These are phyloP conservation scores for Aspergillus campestris DNA, from an alignment of 495 filamentous ascomycete genomes.

Conservation along the genomic window DNA sequence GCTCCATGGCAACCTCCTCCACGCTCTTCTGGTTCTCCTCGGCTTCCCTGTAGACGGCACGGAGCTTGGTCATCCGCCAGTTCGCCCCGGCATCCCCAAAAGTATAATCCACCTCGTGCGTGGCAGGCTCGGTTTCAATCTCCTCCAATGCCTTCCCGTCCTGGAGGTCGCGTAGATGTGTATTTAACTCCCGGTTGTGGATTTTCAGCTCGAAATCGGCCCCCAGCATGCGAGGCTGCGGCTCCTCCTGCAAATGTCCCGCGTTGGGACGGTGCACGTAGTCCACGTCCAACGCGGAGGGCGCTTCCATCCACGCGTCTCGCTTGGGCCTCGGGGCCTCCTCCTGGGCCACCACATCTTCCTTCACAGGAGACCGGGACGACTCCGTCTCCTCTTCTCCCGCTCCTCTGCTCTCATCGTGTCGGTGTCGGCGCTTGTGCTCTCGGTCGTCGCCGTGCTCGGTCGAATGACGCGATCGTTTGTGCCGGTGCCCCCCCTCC, in stretches of 20 bases:
- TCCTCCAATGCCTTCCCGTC: constrained; percentile 47
- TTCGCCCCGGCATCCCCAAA: constrained; percentile 86
- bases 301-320: constrained; percentile 93
- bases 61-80: constrained; percentile 95
- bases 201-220: constrained; percentile 68
- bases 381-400: constrained; percentile 7
- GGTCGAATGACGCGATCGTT: constrained; percentile 43
- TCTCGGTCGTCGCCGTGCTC: constrained; percentile 35
- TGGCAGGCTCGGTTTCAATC: constrained; percentile 41
- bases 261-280: constrained; percentile 64
- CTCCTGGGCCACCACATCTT: constrained; percentile 20
- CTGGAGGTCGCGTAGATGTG: constrained; percentile 55
- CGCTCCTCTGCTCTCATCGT: constrained; percentile 17
- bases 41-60: constrained; percentile 71
- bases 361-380: constrained; percentile 11
- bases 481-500: constrained; percentile 44
- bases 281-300: constrained; percentile 72
- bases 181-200: constrained; percentile 74
- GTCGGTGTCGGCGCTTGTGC: constrained; percentile 28
- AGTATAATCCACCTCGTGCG: constrained; percentile 66
- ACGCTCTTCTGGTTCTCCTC: constrained; percentile 61
- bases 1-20: constrained; percentile 73
- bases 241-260: constrained; percentile 24
- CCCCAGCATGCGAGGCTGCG: constrained; percentile 43
- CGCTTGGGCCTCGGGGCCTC: constrained; percentile 42